phyloP scores from a whole-genome alignment of 768 basidiomycete species.

The Auricularia cornea region DNA sequence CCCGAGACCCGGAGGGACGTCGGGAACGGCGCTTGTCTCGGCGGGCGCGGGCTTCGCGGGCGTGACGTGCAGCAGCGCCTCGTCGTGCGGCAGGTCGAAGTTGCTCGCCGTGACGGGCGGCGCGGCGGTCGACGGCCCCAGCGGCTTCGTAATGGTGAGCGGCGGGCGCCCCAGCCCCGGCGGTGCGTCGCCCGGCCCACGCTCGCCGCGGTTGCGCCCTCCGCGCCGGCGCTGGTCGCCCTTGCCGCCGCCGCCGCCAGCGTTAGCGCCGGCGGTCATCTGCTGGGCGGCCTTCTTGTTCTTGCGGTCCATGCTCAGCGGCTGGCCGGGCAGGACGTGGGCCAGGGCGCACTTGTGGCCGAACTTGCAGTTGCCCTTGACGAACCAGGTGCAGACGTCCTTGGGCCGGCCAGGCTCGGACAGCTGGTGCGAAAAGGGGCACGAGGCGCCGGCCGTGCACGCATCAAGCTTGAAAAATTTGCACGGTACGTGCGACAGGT shows the following conservation, averaged over 20 bases:
- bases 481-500: conserved; percentile 93
- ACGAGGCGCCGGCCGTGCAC: conserved; percentile 88
- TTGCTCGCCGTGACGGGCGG: background rate
- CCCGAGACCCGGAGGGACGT: background rate
- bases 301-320: conserved; percentile 92
- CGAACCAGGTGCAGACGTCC: conserved; percentile 80
- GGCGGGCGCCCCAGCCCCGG: background rate
- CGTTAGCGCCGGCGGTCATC: conserved; percentile 30
- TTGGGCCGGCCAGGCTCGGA: conserved; percentile 72
- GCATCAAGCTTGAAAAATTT: conserved; percentile 94
- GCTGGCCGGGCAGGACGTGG: conserved; percentile 89
- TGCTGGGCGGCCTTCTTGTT: conserved; percentile 89
- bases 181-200: conserved; percentile 2
- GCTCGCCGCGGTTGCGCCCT: background rate
- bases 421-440: conserved; percentile 84
- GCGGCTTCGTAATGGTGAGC: background rate
- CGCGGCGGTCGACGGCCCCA: background rate
- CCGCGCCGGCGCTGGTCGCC: conserved; percentile 25
- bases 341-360: conserved; percentile 85
- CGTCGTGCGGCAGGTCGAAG: background rate
- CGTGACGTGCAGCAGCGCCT: background rate
- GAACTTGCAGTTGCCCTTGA: conserved; percentile 87
- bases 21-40: conserved; percentile 1
- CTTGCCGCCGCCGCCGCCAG: conserved; percentile 24
- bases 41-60: background rate